Evolutionary conservation across 805 yeast genomes (phyloP).

Genomic region (Kluyveromyces nonfermentans): DNA sequence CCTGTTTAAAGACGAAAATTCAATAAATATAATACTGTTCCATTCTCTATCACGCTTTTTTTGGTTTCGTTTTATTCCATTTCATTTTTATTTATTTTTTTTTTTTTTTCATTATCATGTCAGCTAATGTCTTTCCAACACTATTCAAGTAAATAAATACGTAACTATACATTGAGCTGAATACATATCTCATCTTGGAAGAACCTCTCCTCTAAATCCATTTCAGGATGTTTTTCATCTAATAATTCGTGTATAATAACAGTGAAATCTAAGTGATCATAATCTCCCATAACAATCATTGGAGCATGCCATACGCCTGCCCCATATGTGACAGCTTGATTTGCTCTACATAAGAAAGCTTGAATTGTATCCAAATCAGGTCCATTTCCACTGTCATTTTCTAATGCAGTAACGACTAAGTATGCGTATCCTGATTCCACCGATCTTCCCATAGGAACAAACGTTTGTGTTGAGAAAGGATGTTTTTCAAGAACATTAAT

Average conservation of each 20-base stretch:
- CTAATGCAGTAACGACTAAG: constrained; percentile 71
- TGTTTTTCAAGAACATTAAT: constrained; percentile 80
- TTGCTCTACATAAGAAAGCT: constrained; percentile 71
- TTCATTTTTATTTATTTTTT: no score
- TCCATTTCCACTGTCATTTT: constrained; percentile 35
- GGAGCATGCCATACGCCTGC: constrained; percentile 88
- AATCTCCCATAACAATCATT: constrained; percentile 70
- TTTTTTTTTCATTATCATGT: background rate
- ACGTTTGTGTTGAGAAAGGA: constrained; percentile 82
- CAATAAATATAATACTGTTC: no score
- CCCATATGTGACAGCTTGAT: constrained; percentile 86
- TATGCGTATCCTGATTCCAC: constrained; percentile 43
- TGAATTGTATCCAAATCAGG: constrained; percentile 55
- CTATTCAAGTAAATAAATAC: background rate
- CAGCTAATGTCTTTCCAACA: no score
- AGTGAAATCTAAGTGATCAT: constrained; percentile 57
- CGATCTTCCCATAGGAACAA: constrained; percentile 86
- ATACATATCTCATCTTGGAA: constrained; percentile 31
- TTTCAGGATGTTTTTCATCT: constrained; percentile 44
- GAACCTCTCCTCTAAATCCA: constrained; percentile 71
- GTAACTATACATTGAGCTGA: constrained; percentile 3
- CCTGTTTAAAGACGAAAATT: no score
- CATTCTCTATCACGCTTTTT: no score
- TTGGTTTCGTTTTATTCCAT: no score
- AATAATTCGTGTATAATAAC: constrained; percentile 86